phyloP scores from a whole-genome alignment of 208 protist genomes.

The Wallacemonas sp. region DNA sequence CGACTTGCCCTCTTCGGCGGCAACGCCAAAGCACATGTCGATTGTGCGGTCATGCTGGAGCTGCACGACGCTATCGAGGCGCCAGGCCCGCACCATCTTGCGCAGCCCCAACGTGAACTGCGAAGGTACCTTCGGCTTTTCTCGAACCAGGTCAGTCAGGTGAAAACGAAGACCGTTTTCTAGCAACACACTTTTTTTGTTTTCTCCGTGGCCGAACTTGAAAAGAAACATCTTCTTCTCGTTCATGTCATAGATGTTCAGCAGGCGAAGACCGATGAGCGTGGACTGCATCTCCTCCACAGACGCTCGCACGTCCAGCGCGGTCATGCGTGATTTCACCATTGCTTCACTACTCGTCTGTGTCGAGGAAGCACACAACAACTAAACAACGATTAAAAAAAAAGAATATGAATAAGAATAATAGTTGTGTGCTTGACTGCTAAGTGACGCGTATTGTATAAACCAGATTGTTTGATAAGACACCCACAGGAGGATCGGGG shows the following conservation, averaged over 20 bases:
- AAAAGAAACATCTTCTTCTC: constrained; percentile 91
- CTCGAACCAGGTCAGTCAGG: constrained; percentile 86
- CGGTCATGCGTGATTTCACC: constrained; percentile 92
- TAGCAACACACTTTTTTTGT: constrained; percentile 90
- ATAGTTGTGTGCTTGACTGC: too few relatives aligned
- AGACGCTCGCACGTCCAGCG: constrained; percentile 90
- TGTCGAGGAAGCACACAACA: background rate
- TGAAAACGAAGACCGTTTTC: constrained; percentile 94
- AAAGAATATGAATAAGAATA: too few relatives aligned
- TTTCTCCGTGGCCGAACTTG: constrained; percentile 91
- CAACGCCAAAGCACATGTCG: constrained; percentile 93
- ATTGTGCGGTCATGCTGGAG: constrained; percentile 96
- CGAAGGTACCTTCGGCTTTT: constrained; percentile 91
- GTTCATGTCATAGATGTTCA: constrained; percentile 95
- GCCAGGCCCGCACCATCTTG: constrained; percentile 94
- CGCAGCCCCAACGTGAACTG: constrained; percentile 93
- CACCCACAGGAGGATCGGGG: too few relatives aligned
- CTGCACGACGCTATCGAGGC: constrained; percentile 92
- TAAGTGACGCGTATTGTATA: too few relatives aligned
- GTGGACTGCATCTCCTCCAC: constrained; percentile 84
- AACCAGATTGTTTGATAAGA: too few relatives aligned
- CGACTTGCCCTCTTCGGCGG: constrained; percentile 43
- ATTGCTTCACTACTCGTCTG: constrained; percentile 25
- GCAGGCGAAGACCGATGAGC: constrained; percentile 86
- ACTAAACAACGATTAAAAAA: background rate